Evolutionary conservation across 768 basidiomycete species (phyloP).

Genomic region (Fistulinella prunicolor): DNA sequence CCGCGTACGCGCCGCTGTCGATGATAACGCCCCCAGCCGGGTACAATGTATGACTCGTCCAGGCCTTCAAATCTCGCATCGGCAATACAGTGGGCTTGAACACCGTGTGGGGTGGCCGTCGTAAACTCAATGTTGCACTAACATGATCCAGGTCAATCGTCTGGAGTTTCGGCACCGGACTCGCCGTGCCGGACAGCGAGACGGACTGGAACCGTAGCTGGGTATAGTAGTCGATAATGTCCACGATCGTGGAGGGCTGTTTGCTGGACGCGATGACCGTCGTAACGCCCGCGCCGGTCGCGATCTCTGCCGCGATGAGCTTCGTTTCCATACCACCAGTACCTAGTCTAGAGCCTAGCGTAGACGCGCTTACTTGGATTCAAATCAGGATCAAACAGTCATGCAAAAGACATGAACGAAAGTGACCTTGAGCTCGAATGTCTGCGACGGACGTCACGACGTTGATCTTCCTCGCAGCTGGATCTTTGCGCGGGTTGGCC

Average conservation of each 20-base stretch:
- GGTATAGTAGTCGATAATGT: conserved; percentile 77
- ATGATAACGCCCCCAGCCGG: conserved; percentile 88
- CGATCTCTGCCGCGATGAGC: conserved; percentile 96
- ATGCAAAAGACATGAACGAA: not conserved
- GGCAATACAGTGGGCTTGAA: conserved; percentile 76
- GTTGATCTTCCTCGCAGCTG: conserved; percentile 73
- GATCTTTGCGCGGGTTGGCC: conserved; percentile 90
- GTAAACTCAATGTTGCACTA: conserved; percentile 19
- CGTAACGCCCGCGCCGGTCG: conserved; percentile 90
- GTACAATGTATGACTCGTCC: conserved; percentile 94
- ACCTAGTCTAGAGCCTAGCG: conserved; percentile 88
- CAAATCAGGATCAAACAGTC: not conserved
- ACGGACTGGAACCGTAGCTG: conserved; percentile 37
- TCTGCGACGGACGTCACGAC: conserved; percentile 79
- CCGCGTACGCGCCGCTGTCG: conserved; percentile 84
- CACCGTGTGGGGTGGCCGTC: conserved; percentile 80
- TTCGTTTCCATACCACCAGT: conserved; percentile 99
- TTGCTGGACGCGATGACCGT: conserved; percentile 89
- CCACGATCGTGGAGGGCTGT: conserved; percentile 66
- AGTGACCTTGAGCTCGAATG: conserved; percentile 76
- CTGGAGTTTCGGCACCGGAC: conserved; percentile 25
- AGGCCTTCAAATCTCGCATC: conserved; percentile 84
- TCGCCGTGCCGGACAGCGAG: conserved; percentile 33
- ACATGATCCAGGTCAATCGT: conserved; percentile 25
- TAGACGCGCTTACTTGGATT: conserved; percentile 81